Conservation (phyloP, 257 asterid genomes). For the Jacaranda copaia region DNA sequence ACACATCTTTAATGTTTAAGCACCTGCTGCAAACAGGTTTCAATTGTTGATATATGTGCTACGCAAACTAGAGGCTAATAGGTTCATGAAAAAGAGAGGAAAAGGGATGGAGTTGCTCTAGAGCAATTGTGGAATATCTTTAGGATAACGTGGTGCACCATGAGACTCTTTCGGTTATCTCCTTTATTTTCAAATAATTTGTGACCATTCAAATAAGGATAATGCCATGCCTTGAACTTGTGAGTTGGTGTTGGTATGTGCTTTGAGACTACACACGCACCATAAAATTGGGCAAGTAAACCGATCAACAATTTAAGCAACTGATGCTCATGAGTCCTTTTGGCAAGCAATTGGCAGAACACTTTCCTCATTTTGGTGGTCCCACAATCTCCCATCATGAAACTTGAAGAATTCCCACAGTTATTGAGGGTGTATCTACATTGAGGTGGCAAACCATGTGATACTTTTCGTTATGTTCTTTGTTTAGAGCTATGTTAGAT, state of each 20-base stretch:
- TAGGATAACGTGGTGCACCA: neutral
- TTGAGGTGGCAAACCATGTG: neutral
- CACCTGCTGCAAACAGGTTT: neutral
- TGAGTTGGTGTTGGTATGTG: neutral
- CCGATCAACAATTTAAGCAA: neutral
- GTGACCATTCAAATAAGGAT: neutral
- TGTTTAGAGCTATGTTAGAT: neutral
- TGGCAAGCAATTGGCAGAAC: neutral
- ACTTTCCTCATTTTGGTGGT: neutral
- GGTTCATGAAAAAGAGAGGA: slow-evolving; percentile 2
- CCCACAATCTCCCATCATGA: neutral
- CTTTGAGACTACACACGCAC: neutral
- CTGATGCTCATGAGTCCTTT: neutral
- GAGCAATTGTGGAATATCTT: neutral
- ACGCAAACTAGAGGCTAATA: neutral
- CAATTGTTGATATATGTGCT: neutral
- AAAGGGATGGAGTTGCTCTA: neutral
- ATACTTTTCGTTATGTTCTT: neutral
- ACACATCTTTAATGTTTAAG: neutral
- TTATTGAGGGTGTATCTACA: too few species aligned
- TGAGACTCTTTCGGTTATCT: neutral
- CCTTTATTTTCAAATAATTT: neutral
- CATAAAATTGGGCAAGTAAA: neutral
- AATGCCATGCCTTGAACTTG: neutral
- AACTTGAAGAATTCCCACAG: neutral